These are phyloP conservation scores for Botrytis cinerea DNA, from an alignment of 2,329 filamentous ascomycete genomes.

Conservation along the genomic window DNA sequence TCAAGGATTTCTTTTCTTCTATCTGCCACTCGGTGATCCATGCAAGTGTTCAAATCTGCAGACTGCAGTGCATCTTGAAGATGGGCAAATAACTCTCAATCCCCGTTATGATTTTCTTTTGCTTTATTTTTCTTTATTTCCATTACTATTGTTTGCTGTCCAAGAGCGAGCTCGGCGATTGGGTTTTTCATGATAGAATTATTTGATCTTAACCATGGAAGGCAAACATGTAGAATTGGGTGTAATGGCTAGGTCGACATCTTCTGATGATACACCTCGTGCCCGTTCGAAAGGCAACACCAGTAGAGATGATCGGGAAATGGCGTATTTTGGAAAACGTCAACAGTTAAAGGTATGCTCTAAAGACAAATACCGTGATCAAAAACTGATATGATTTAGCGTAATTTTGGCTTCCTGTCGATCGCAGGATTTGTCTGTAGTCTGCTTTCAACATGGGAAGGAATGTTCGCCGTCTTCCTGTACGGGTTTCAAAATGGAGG, in stretches of 20 bases:
- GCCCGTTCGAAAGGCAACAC: slow-evolving; percentile 26
- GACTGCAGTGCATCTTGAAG: slow-evolving; percentile 16
- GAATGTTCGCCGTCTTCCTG: slow-evolving; percentile 32
- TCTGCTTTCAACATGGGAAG: slow-evolving; percentile 48
- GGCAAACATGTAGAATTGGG: slow-evolving; percentile 22
- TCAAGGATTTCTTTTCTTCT: slow-evolving; percentile 11
- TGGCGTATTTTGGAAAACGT: slow-evolving; percentile 37
- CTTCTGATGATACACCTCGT: slow-evolving; percentile 9
- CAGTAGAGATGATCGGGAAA: slow-evolving; percentile 34
- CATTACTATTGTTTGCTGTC: not conserved
- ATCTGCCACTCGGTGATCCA: slow-evolving; percentile 15
- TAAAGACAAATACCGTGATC: not conserved
- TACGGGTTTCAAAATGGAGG: slow-evolving; percentile 33
- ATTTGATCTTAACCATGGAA: slow-evolving; percentile 29
- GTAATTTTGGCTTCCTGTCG: slow-evolving; percentile 46
- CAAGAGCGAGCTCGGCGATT: slow-evolving; percentile 5
- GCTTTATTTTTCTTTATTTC: slow-evolving; percentile 11
- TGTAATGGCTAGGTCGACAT: slow-evolving; percentile 23
- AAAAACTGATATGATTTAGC: slow-evolving; percentile 28
- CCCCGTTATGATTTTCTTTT: slow-evolving; percentile 7
- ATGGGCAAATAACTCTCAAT: slow-evolving; percentile 3
- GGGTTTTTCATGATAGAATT: not conserved
- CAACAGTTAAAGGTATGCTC: slow-evolving; percentile 33
- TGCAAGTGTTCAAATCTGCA: slow-evolving; percentile 9
- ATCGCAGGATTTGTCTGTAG: slow-evolving; percentile 48